Base-by-base conservation (phyloP, 768 basidiomycete genomes). In the Lentinula aciculospora region DNA sequence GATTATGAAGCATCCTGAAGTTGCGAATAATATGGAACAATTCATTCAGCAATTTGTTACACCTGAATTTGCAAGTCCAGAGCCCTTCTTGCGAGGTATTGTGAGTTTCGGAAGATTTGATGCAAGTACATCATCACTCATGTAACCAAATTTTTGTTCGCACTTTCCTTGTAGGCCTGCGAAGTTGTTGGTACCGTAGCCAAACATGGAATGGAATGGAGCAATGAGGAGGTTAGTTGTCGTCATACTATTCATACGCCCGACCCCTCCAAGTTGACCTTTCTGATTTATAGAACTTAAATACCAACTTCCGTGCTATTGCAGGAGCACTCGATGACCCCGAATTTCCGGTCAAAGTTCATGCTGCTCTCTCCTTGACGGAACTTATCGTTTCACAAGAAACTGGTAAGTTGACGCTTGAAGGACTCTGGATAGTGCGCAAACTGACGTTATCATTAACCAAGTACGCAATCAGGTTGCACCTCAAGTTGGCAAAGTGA, bases 1-100 rank as follows among this genome's bases (percentile, higher is more conserved):
- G 74, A 88, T 94, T 63, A 88, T 93, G 84, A 83, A 83, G 54
- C 91, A 93, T 66, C 89, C 91, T 8, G 85, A 89, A 32, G 87
- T 93, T 59, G 86, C 83, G 64, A 74, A 73, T 55, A 83, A 79
- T 60, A 86, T 95, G 81, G 90, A 93, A 68, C 76, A 81, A 25
- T 92, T 95, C 69, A 73, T 92, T 63, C 58, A 86, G 32, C 81
- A 81, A 62, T 83, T 88, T 60, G 88, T 95, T 32, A 77, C 87
- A 47, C 88, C 88, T 9, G 86, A 86, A 67, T 88, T 94, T 63
- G 68, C 76, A 12, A 78, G 78, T 34, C 66, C 74, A 3, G 83
- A 92, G 60, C 83, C 86, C 0, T 93, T 88, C 67, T 76, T 95
- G 69, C 81, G 90, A 49, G 82, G 86, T 15, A 84, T 92, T 53